Evolutionary conservation across 306 rosid genomes (phyloP).

Genomic region (Hylodesmum podocarpum): DNA sequence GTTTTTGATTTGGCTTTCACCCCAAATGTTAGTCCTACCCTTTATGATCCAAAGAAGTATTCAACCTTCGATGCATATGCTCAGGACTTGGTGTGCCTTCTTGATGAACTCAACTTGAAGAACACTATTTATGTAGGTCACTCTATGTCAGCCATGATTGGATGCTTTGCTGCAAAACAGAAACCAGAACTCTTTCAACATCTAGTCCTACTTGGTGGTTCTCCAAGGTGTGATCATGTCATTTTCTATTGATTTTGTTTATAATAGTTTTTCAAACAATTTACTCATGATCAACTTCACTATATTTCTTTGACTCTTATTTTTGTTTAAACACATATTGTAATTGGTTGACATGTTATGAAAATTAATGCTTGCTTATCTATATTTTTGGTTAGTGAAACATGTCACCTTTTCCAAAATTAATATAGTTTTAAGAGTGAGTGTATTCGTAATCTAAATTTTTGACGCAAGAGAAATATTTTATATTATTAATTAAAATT

Average conservation of each 20-base stretch:
- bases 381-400: too few species aligned
- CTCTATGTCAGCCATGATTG: slow-evolving; percentile 65
- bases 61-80: slow-evolving; percentile 48
- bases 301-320: too few species aligned
- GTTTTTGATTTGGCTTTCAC: slow-evolving; percentile 56
- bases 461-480: too few species aligned
- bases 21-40: slow-evolving; percentile 30
- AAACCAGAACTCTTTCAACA: slow-evolving; percentile 55
- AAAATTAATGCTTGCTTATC: too few species aligned
- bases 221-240: slow-evolving; percentile 61
- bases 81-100: slow-evolving; percentile 50
- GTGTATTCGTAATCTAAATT: too few species aligned
- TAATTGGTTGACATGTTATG: too few species aligned
- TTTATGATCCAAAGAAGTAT: slow-evolving; percentile 39
- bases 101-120: slow-evolving; percentile 47
- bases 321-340: too few species aligned
- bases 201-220: slow-evolving; percentile 41
- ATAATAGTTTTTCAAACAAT: too few species aligned
- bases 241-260: background rate
- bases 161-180: slow-evolving; percentile 48
- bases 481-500: too few species aligned
- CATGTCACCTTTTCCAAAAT: too few species aligned
- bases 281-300: too few species aligned
- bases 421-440: too few species aligned
- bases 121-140: slow-evolving; percentile 45